These are phyloP conservation scores for Teratosphaeriaceae sp. DNA, from an alignment of 2,329 filamentous ascomycete genomes.

Conservation along the genomic window DNA sequence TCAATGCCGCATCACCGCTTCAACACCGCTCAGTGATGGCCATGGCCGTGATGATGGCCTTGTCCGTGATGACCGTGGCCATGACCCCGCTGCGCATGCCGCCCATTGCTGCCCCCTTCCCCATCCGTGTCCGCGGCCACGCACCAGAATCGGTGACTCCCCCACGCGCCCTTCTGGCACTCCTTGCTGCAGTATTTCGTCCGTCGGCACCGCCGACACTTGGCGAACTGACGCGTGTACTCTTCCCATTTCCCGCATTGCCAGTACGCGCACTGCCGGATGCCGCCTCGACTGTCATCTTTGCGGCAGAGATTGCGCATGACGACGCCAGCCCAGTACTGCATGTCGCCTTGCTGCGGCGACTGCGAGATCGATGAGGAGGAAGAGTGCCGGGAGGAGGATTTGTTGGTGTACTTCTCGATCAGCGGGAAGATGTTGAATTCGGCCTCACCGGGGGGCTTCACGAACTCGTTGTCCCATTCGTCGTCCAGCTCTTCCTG, in stretches of 20 bases:
- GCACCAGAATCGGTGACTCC: conserved; percentile 97
- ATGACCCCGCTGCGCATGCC: too few relatives aligned
- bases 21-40: too few relatives aligned
- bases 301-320: conserved; percentile 99
- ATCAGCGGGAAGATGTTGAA: conserved; percentile 93
- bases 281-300: conserved; percentile 88
- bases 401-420: conserved; percentile 91
- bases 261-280: conserved; percentile 95
- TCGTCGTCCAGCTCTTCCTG: conserved; percentile 60
- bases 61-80: too few relatives aligned
- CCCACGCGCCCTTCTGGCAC: conserved; percentile 98
- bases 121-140: conserved; percentile 71
- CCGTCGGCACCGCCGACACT: conserved; percentile 88
- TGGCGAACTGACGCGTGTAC: conserved; percentile 92
- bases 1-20: too few relatives aligned
- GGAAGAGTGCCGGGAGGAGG: conserved; percentile 59
- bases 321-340: conserved; percentile 98
- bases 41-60: too few relatives aligned
- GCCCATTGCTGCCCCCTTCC: too few relatives aligned
- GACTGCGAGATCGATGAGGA: conserved; percentile 10
- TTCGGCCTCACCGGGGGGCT: conserved; percentile 21
- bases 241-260: conserved; percentile 98
- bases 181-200: conserved; percentile 97
- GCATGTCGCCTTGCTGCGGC: conserved; percentile 58
- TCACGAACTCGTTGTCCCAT: conserved; percentile 80